Evolutionary conservation across 2,329 filamentous ascomycete species (phyloP).

Genomic region (Penicillium sp.): DNA sequence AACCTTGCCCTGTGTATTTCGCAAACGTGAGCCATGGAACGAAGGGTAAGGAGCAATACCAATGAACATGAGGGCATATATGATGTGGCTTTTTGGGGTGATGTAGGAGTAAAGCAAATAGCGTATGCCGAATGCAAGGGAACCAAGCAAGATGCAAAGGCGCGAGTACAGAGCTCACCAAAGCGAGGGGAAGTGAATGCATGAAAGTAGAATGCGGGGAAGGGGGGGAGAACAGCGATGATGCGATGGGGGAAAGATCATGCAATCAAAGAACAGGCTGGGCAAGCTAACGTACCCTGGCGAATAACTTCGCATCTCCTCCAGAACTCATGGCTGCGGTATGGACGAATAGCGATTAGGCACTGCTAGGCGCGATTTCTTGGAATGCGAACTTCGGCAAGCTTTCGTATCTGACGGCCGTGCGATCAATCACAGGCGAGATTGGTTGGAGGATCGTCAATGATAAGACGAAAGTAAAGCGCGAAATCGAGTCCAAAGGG

Average conservation of each 20-base stretch:
- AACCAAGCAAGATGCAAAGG: conserved; percentile 2
- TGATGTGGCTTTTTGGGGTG: not conserved
- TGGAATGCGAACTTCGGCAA: conserved; percentile 10
- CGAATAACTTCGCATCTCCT: conserved; percentile 99
- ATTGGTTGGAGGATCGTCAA: conserved; percentile 8
- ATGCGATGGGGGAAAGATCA: not conserved
- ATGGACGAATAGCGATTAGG: conserved; percentile 17
- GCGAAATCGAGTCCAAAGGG: conserved; percentile 3
- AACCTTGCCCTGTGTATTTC: conserved; percentile 83
- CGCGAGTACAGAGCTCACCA: conserved; percentile 1
- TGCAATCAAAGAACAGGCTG: conserved; percentile 24
- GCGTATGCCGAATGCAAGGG: conserved; percentile 1
- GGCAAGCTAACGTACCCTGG: conserved; percentile 69
- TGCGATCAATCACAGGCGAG: conserved; percentile 24
- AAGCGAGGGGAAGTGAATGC: conserved; percentile 12
- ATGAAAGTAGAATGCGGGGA: conserved; percentile 21
- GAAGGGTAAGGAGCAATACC: conserved; percentile 30
- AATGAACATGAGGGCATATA: conserved; percentile 30
- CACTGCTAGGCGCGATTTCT: conserved; percentile 1
- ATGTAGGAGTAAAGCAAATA: conserved; percentile 5
- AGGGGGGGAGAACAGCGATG: conserved; percentile 9
- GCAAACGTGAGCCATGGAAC: conserved; percentile 34
- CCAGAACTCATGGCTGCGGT: conserved; percentile 61
- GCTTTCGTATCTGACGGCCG: conserved; percentile 6
- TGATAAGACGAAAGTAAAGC: conserved; percentile 1